Conservation (phyloP, 2,329 filamentous ascomycete species). For the Ambrosiella xylebori region DNA sequence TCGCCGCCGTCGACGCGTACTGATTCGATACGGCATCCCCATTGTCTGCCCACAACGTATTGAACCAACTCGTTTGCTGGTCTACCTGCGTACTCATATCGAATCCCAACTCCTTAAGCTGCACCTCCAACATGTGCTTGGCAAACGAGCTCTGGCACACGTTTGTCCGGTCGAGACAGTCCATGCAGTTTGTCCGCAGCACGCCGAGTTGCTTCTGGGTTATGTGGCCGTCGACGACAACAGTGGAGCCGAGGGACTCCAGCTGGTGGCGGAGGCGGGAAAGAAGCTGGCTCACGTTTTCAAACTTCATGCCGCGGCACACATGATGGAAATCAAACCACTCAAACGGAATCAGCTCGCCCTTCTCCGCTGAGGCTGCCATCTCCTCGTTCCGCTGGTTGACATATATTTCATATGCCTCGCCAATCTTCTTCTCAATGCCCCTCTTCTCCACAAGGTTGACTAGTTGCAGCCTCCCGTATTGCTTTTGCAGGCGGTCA, state of each 20-base stretch:
- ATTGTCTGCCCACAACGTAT: conserved; percentile 92
- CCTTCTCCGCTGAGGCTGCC: background rate
- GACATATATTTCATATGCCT: conserved; percentile 55
- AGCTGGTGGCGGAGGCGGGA: conserved; percentile 51
- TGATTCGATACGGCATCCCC: conserved; percentile 90
- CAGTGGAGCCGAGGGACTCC: conserved; percentile 53
- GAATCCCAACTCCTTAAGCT: conserved; percentile 60
- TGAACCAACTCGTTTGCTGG: conserved; percentile 80
- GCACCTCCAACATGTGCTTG: conserved; percentile 62
- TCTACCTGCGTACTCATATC: conserved; percentile 59
- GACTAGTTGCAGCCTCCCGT: conserved; percentile 61
- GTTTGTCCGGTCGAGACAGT: conserved; percentile 90
- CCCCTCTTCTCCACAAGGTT: conserved; percentile 82
- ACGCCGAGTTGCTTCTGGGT: conserved; percentile 47
- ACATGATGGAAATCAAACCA: conserved; percentile 96
- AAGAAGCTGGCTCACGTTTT: conserved; percentile 73
- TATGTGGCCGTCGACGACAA: conserved; percentile 30
- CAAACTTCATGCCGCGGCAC: conserved; percentile 93
- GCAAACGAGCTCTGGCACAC: conserved; percentile 87
- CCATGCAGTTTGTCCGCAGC: conserved; percentile 95
- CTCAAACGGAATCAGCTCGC: conserved; percentile 41
- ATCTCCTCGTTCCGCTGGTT: conserved; percentile 42
- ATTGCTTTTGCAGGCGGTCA: conserved; percentile 45
- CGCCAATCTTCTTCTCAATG: conserved; percentile 62
- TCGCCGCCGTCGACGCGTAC: conserved; percentile 84